Percentiles rank a stretch among this genome's conserved stretches.
Conservation (phyloP, 129 eudicot genomes). For the Flaveria brownii region DNA sequence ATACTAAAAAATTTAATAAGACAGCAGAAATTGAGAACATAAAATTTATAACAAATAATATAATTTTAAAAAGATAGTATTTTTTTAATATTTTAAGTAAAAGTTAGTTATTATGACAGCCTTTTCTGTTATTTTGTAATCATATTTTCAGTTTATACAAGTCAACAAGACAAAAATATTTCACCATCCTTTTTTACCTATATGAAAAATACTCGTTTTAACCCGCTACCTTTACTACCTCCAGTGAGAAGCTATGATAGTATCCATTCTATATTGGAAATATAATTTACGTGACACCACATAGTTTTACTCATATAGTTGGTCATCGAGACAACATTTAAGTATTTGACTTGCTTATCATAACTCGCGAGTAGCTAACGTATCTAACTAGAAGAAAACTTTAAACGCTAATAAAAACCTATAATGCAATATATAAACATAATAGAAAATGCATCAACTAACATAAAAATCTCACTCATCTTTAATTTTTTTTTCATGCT, state of each 20-base stretch:
- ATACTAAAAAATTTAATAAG: too few species aligned
- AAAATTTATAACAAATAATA: too few species aligned
- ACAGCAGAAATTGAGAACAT: too few species aligned
- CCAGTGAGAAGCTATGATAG: background rate
- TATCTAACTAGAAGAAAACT: conserved; percentile 17
- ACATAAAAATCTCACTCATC: conserved; percentile 19
- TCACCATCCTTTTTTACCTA: too few species aligned
- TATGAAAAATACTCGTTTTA: too few species aligned
- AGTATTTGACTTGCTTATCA: conserved; percentile 27
- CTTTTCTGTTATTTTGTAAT: too few species aligned
- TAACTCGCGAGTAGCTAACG: background rate
- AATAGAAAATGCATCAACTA: conserved; percentile 29
- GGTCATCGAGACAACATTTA: conserved; percentile 11
- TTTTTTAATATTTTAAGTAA: too few species aligned
- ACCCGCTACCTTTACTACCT: background rate
- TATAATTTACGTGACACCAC: background rate
- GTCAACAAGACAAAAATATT: too few species aligned
- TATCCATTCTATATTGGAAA: conserved; percentile 14
- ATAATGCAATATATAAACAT: conserved; percentile 24
- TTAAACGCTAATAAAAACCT: too few species aligned
- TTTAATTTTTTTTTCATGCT: conserved; percentile 23
- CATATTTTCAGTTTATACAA: too few species aligned
- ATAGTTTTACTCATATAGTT: background rate
- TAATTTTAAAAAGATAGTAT: too few species aligned
- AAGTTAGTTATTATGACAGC: too few species aligned